Conservation (phyloP, 2,329 filamentous ascomycete species). For the Leptographium procerum region DNA sequence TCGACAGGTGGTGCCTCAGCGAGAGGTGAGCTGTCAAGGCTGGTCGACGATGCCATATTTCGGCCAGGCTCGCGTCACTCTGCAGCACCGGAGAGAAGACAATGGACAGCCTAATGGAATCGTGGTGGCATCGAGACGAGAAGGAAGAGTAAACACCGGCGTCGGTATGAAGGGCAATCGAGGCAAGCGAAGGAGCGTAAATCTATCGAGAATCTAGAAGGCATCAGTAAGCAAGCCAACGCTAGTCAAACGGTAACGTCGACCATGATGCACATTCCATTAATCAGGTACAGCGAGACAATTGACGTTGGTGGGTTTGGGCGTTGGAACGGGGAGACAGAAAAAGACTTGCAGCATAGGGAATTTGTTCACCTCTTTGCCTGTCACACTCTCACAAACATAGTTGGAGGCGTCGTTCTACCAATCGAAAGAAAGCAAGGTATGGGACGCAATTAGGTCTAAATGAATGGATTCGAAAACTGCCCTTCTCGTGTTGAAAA, state of each 20-base stretch:
- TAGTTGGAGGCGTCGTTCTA: not conserved
- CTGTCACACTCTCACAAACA: not conserved
- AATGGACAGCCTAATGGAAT: constrained; percentile 26
- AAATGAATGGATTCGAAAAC: not conserved
- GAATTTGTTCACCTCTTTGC: not conserved
- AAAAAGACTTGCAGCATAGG: not conserved
- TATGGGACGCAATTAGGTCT: not conserved
- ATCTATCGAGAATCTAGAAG: not conserved
- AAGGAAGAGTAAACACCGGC: not conserved
- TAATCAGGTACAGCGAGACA: not conserved
- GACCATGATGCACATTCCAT: not conserved
- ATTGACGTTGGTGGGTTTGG: not conserved
- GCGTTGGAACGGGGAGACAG: not conserved
- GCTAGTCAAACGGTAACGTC: not conserved
- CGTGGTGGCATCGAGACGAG: constrained; percentile 25
- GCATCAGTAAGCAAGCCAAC: not conserved
- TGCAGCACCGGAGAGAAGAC: constrained; percentile 28
- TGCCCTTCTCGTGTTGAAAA: not conserved
- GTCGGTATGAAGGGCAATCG: not conserved
- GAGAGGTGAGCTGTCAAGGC: constrained; percentile 5
- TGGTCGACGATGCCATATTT: constrained; percentile 22
- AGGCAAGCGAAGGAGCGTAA: not conserved
- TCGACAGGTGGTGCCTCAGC: not conserved
- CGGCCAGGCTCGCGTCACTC: constrained; percentile 28
- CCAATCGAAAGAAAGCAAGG: not conserved